These are phyloP conservation scores for Nitzschia sp. DNA, from an alignment of 108 stramenopile species.

Conservation along the genomic window DNA sequence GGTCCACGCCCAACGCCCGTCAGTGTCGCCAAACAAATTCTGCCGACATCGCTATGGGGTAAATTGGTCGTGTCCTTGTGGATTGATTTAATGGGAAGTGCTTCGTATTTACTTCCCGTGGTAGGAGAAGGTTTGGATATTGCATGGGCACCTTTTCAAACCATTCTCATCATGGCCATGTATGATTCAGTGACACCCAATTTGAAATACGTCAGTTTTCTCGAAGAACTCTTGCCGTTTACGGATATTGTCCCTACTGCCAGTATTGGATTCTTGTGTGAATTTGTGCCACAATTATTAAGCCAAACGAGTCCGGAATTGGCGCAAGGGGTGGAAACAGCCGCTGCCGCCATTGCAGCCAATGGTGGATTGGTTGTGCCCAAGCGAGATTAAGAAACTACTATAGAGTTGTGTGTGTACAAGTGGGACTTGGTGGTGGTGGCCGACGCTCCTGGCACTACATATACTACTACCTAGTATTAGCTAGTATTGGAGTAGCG, in stretches of 20 bases:
- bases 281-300: slow-evolving; percentile 48
- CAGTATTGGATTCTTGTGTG: slow-evolving; percentile 84
- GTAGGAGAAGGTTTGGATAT: slow-evolving; percentile 89
- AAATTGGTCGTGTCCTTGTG: slow-evolving; percentile 65
- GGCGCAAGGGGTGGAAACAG: neutral
- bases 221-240: slow-evolving; percentile 91
- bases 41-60: slow-evolving; percentile 68
- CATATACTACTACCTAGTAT: too few relatives aligned
- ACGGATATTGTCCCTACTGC: slow-evolving; percentile 92
- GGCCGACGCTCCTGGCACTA: too few relatives aligned
- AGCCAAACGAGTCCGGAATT: neutral
- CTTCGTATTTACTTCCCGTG: slow-evolving; percentile 82
- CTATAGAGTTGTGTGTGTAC: too few relatives aligned
- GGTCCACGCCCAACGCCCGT: slow-evolving; percentile 83
- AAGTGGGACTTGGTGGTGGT: too few relatives aligned
- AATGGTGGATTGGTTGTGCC: neutral
- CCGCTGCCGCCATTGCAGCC: neutral
- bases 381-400: neutral
- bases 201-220: slow-evolving; percentile 76
- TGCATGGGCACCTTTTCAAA: slow-evolving; percentile 89
- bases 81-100: slow-evolving; percentile 82
- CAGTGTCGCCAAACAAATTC: slow-evolving; percentile 47
- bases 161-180: slow-evolving; percentile 85
- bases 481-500: too few relatives aligned
- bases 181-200: slow-evolving; percentile 73